Percentiles rank a stretch among this genome's conserved stretches.
Conservation (phyloP, 2,329 filamentous ascomycete species). For the Ophiobolus disseminans region DNA sequence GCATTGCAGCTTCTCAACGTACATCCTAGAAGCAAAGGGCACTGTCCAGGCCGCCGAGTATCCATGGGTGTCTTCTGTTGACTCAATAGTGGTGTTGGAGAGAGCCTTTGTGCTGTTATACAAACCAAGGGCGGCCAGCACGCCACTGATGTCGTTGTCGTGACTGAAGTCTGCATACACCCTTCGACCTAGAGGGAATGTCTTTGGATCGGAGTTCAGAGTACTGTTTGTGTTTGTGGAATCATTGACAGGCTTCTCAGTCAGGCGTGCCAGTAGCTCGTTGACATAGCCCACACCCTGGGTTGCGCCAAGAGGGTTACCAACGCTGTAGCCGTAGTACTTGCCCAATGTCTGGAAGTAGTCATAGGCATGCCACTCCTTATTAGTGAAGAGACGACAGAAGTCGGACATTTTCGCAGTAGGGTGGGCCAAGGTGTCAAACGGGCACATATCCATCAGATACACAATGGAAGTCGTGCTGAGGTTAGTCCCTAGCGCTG, state of each 20-base stretch:
- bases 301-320: slow-evolving; percentile 79
- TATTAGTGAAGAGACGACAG: slow-evolving; percentile 74
- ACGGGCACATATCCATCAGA: slow-evolving; percentile 90
- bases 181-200: slow-evolving; percentile 72
- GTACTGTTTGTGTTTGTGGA: slow-evolving; percentile 79
- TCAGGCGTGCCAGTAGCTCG: slow-evolving; percentile 84
- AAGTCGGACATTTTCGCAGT: slow-evolving; percentile 69
- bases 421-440: slow-evolving; percentile 72
- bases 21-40: slow-evolving; percentile 80
- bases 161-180: slow-evolving; percentile 92
- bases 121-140: slow-evolving; percentile 78
- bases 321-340: slow-evolving; percentile 81
- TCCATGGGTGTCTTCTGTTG: slow-evolving; percentile 64
- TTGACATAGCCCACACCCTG: slow-evolving; percentile 89
- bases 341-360: slow-evolving; percentile 83
- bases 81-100: slow-evolving; percentile 55
- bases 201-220: slow-evolving; percentile 69
- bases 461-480: slow-evolving; percentile 67
- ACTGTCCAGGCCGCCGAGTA: slow-evolving; percentile 81
- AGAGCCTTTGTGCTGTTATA: slow-evolving; percentile 69
- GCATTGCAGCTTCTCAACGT: slow-evolving; percentile 88
- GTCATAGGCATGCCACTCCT: slow-evolving; percentile 80
- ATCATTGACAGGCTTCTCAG: slow-evolving; percentile 71
- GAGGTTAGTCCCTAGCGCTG: slow-evolving; percentile 72
- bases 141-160: slow-evolving; percentile 83